Evolutionary conservation across 371 early-diverging fungal genomes (phyloP).

Genomic region (Mortierella sp.): DNA sequence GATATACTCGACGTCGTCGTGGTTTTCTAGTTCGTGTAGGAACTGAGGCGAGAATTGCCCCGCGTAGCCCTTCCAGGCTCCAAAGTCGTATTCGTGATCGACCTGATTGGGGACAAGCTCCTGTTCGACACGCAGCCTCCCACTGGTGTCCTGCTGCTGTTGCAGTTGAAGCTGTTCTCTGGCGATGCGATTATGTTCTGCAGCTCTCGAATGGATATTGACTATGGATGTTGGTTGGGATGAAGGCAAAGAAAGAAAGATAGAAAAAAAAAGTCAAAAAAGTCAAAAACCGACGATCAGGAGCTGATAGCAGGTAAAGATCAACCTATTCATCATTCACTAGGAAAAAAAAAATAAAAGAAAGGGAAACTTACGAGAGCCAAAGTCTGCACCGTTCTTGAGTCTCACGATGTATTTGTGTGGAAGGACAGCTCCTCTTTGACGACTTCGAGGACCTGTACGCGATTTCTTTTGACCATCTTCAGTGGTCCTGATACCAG

Average conservation of each 20-base stretch:
- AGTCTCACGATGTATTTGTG: conserved; percentile 47
- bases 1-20: conserved; percentile 43
- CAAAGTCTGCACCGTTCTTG: conserved; percentile 34
- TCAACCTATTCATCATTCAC: not conserved
- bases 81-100: conserved; percentile 51
- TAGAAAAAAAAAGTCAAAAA: not conserved
- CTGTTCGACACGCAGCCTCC: conserved; percentile 1
- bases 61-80: conserved; percentile 48
- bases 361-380: conserved; percentile 16
- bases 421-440: conserved; percentile 44
- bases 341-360: not conserved
- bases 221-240: conserved; percentile 10
- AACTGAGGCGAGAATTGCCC: conserved; percentile 48
- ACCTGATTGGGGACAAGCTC: conserved; percentile 40
- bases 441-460: conserved; percentile 38
- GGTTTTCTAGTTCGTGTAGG: conserved; percentile 33
- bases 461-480: conserved; percentile 33
- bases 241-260: not conserved
- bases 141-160: not conserved
- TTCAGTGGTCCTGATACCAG: conserved; percentile 27
- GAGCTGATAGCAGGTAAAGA: not conserved
- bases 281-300: not conserved
- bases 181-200: conserved; percentile 30
- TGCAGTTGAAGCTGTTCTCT: conserved; percentile 4
- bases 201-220: conserved; percentile 29